phyloP scores from a whole-genome alignment of 805 yeast genomes.

The Wickerhamiella spandovensis region DNA sequence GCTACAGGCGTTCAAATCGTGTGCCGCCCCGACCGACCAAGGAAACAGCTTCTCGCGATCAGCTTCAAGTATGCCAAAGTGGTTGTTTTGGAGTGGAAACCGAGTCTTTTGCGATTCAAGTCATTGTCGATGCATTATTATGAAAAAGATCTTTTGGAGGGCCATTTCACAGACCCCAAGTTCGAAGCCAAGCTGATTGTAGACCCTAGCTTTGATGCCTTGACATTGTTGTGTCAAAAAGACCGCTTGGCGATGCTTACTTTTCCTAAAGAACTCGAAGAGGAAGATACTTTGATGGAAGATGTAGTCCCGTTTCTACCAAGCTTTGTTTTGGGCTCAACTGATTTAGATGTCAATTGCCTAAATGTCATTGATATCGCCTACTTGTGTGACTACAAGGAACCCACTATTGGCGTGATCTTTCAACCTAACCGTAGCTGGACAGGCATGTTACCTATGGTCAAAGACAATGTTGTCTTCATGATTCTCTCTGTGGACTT shows the following conservation, averaged over 20 bases:
- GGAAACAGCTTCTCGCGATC: slow-evolving; percentile 26
- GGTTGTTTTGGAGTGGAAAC: slow-evolving; percentile 63
- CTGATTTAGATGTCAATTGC: slow-evolving; percentile 42
- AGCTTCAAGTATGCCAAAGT: slow-evolving; percentile 66
- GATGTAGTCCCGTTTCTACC: slow-evolving; percentile 29
- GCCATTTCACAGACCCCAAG: slow-evolving; percentile 20
- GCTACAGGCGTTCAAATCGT: slow-evolving; percentile 40
- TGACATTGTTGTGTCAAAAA: slow-evolving; percentile 39
- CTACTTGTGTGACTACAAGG: slow-evolving; percentile 61
- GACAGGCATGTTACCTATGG: slow-evolving; percentile 58
- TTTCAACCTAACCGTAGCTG: slow-evolving; percentile 50
- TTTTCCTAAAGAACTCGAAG: slow-evolving; percentile 10
- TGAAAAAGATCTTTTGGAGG: slow-evolving; percentile 44
- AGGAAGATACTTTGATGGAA: slow-evolving; percentile 11
- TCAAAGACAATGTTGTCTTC: slow-evolving; percentile 49
- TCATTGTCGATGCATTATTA: slow-evolving; percentile 79
- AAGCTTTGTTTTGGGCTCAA: slow-evolving; percentile 48
- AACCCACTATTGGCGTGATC: slow-evolving; percentile 67
- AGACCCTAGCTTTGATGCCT: slow-evolving; percentile 44
- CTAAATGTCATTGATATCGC: slow-evolving; percentile 54
- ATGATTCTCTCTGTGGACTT: slow-evolving; percentile 59
- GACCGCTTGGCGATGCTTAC: slow-evolving; percentile 53
- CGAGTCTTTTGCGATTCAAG: slow-evolving; percentile 35
- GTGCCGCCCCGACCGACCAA: background rate
- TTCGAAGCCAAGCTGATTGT: slow-evolving; percentile 35